Base-by-base conservation (phyloP, 2,329 filamentous ascomycete genomes). In the Microdochium nivale region DNA sequence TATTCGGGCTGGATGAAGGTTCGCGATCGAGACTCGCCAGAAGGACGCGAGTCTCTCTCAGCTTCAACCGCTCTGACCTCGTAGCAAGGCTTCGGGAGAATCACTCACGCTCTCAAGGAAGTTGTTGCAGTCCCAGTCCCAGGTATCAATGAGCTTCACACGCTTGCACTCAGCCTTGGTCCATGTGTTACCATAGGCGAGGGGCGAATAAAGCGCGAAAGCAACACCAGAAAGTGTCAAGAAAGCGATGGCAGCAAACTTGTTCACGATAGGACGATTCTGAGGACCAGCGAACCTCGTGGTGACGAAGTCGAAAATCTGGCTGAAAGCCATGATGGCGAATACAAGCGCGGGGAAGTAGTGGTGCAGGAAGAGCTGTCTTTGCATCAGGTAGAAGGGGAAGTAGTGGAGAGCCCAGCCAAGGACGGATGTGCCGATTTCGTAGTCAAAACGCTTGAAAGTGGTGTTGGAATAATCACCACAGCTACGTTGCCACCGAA, bases 361-460 rank as follows among this genome's bases (percentile, higher is more conserved):
- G 73, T 99, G 94, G 70, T 99, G 94, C 55, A 99, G 77, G 79
- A 99, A 99, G 33, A 99, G 84, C 72, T 99, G 94, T 61, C 94
- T 90, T 66, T 94, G 84, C 94, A 99, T 97, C 53, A 99, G 80
- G 75, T 84, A 99, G 76, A 99, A 99, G 11, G 94, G 94, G 77
- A 99, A 97, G 76, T 96, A 99, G 72, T 99, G 94, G 69, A 99
- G 86, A 48, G 88, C 90, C 94, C 94, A 99, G 59, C 88, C 94
- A 9, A 99, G 80, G 30, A 96, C 87, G 19, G 84, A 90, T 50
- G 84, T 89, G 55, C 94, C 94, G 54, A 97, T 83, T 70, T 99
- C 94, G 65, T 96, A 97, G 70, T 97, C 94, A 68, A 97, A 99
- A 52, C 94, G 89, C 75, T 96, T 96, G 78, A 97, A 95, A 37